A percentile compares a stretch with the other conserved stretches of the same genome.
These are phyloP conservation scores for Trichoderma parareesei DNA, from an alignment of 495 filamentous ascomycete species.

Conservation along the genomic window DNA sequence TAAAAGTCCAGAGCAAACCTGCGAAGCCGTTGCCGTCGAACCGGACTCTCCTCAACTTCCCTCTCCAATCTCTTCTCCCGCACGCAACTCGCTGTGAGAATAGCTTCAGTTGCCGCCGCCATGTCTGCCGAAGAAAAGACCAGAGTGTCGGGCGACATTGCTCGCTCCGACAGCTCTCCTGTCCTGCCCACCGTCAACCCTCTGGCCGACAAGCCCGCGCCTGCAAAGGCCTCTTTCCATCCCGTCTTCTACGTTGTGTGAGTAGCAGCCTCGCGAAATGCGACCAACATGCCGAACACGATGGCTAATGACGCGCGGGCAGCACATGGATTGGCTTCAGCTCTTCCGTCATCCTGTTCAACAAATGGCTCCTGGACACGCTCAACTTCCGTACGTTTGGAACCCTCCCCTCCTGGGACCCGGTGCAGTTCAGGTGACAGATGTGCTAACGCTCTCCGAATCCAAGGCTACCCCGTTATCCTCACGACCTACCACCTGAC, in stretches of 20 bases:
- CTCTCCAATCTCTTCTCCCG: constrained; percentile 4
- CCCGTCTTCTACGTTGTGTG: constrained; percentile 85
- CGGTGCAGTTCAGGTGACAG: not conserved
- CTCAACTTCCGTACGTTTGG: constrained; percentile 68
- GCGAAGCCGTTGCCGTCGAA: not conserved
- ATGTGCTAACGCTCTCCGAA: not conserved
- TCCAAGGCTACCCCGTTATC: constrained; percentile 54
- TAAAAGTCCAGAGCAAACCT: constrained; percentile 2
- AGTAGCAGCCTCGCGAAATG: constrained; percentile 22
- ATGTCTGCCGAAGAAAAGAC: constrained; percentile 64
- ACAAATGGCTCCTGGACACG: constrained; percentile 92
- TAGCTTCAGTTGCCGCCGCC: constrained; percentile 5
- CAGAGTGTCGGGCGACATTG: constrained; percentile 66
- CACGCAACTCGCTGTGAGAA: not conserved
- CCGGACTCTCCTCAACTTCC: too few species aligned
- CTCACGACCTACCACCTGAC: constrained; percentile 89
- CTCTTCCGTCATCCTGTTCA: constrained; percentile 93
- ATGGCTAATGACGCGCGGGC: constrained; percentile 14
- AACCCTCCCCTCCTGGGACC: constrained; percentile 1
- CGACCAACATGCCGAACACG: constrained; percentile 11
- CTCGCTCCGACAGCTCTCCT: constrained; percentile 49
- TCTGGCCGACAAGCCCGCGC: constrained; percentile 55
- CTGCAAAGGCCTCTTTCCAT: constrained; percentile 59
- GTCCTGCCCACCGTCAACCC: constrained; percentile 73
- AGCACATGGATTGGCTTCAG: constrained; percentile 89